These are phyloP conservation scores for Colletotrichum cereale DNA, from an alignment of 2,329 filamentous ascomycete genomes.

Conservation along the genomic window DNA sequence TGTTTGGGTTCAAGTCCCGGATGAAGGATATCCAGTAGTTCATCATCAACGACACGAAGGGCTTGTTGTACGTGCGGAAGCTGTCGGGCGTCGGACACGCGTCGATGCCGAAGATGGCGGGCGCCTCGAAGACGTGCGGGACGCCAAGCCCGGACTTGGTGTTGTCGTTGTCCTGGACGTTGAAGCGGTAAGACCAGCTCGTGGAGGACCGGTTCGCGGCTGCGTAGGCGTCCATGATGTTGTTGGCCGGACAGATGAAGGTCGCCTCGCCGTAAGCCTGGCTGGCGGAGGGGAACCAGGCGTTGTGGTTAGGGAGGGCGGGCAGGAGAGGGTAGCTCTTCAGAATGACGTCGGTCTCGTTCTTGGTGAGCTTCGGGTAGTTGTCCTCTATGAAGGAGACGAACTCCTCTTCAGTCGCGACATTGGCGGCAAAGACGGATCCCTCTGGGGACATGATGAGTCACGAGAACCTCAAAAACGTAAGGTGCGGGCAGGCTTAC, in stretches of 20 bases:
- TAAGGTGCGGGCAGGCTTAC: conserved; percentile 44
- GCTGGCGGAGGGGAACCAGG: conserved; percentile 59
- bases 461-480: neutral
- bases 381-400: conserved; percentile 59
- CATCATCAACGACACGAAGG: conserved; percentile 61
- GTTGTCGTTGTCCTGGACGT: conserved; percentile 57
- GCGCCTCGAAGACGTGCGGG: conserved; percentile 61
- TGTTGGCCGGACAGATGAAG: conserved; percentile 58
- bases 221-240: conserved; percentile 52
- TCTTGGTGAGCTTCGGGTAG: conserved; percentile 57
- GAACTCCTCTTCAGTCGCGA: conserved; percentile 50
- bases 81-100: conserved; percentile 49
- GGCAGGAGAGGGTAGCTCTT: conserved; percentile 54
- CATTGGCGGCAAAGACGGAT: conserved; percentile 57
- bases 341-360: conserved; percentile 52
- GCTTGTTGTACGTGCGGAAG: conserved; percentile 59
- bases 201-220: conserved; percentile 39
- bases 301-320: conserved; percentile 52
- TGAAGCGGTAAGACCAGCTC: conserved; percentile 63
- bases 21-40: conserved; percentile 65
- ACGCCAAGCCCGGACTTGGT: conserved; percentile 57
- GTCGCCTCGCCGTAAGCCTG: conserved; percentile 60
- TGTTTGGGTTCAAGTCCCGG: conserved; percentile 58
- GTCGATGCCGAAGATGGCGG: conserved; percentile 63
- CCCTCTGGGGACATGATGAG: conserved; percentile 54